These are phyloP conservation scores for Microcos paniculata DNA, from an alignment of 345 rosid genomes.

Conservation along the genomic window DNA sequence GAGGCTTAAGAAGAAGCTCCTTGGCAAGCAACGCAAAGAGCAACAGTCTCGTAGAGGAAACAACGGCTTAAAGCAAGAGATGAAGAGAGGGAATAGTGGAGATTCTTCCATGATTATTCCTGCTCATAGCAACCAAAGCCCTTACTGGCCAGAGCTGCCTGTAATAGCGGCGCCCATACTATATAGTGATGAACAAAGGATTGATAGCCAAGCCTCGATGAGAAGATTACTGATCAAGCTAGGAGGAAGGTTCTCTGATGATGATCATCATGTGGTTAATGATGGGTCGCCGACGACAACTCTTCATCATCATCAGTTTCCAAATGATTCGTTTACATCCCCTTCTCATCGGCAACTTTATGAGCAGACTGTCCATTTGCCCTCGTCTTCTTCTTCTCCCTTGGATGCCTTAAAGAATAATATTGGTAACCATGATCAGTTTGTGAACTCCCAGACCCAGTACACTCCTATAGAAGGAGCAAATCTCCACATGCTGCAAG, in stretches of 20 bases:
- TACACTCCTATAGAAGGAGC: slow-evolving; percentile 14
- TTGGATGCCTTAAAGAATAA: slow-evolving; percentile 20
- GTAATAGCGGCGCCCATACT: slow-evolving; percentile 35
- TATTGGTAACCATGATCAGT: slow-evolving; percentile 16
- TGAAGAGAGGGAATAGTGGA: slow-evolving; percentile 28
- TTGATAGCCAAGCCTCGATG: slow-evolving; percentile 46
- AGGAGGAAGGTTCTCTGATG: slow-evolving; percentile 49
- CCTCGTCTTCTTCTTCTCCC: slow-evolving; percentile 23
- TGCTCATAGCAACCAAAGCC: slow-evolving; percentile 24
- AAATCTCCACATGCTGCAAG: slow-evolving; percentile 28
- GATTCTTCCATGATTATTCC: slow-evolving; percentile 18
- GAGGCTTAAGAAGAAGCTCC: slow-evolving; percentile 58
- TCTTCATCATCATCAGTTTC: slow-evolving; percentile 24
- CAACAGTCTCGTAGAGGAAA: slow-evolving; percentile 32
- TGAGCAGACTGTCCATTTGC: slow-evolving; percentile 20
- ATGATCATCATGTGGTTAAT: slow-evolving; percentile 16
- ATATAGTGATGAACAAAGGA: slow-evolving; percentile 33
- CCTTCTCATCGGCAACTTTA: slow-evolving; percentile 17
- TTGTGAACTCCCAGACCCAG: slow-evolving; percentile 20
- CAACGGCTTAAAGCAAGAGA: slow-evolving; percentile 31
- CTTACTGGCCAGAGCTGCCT: slow-evolving; percentile 50
- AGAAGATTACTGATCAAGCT: slow-evolving; percentile 58
- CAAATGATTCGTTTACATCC: slow-evolving; percentile 12
- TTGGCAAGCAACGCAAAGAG: slow-evolving; percentile 39
- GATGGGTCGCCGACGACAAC: background rate